Conservation (phyloP, 352 stramenopile species). For the Hyaloperonospora brassicae region DNA sequence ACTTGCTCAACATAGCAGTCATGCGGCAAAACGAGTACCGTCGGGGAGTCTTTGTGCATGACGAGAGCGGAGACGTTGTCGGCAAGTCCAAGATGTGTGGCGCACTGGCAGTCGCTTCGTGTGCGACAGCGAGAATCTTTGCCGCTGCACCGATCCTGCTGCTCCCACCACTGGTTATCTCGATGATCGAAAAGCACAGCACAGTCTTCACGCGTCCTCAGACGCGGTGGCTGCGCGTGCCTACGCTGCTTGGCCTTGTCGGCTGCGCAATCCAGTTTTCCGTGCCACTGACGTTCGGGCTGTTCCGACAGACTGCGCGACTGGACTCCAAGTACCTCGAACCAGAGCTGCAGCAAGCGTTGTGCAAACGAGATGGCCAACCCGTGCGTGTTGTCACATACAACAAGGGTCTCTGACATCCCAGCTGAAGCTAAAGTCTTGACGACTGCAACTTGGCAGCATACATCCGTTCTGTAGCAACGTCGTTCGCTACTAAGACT, state of each 20-base stretch:
- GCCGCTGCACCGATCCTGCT: constrained; percentile 76
- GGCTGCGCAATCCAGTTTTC: constrained; percentile 76
- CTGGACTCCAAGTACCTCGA: constrained; percentile 57
- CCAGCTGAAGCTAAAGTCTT: neutral
- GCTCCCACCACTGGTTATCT: constrained; percentile 57
- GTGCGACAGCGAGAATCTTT: constrained; percentile 67
- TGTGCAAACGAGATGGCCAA: constrained; percentile 36
- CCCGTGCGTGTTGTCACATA: constrained; percentile 63
- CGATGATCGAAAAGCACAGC: constrained; percentile 39
- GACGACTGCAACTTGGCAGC: neutral
- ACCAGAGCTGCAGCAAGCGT: constrained; percentile 38
- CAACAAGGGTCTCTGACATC: constrained; percentile 71
- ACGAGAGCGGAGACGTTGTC: constrained; percentile 68
- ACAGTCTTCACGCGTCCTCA: constrained; percentile 22
- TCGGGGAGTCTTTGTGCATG: constrained; percentile 72
- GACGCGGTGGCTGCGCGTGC: constrained; percentile 51
- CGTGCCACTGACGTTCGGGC: constrained; percentile 76
- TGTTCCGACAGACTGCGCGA: constrained; percentile 79
- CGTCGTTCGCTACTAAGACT: neutral
- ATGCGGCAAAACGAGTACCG: constrained; percentile 84
- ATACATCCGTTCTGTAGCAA: neutral
- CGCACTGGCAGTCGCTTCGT: constrained; percentile 64
- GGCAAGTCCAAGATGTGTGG: constrained; percentile 72
- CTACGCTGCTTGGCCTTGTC: constrained; percentile 58
- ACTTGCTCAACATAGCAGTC: constrained; percentile 78